Base-by-base conservation (phyloP, 345 rosid genomes). In the Corchorus olitorius region DNA sequence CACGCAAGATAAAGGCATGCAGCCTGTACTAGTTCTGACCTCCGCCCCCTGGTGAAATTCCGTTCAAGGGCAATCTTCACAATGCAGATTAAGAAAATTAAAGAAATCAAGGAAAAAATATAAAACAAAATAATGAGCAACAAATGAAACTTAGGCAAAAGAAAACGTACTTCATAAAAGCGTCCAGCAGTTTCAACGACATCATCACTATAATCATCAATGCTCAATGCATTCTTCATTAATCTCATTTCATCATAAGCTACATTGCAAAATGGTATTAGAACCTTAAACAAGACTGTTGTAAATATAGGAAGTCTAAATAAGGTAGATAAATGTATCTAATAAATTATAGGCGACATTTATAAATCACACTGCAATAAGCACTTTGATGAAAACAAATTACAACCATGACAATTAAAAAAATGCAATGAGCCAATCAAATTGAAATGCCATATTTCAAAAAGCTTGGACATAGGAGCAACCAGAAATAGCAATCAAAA, bases 1-100 rank as follows among this genome's bases (percentile, higher is more conserved):
- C 98, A 96, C 27, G 97, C 92, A 88, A 91, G 88, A 82, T 96
- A 96, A 66, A 96, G 92, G 75, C 98, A 96, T 61, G 97, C 87
- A 77, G 93, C 89, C 70, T 89, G 89, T 20, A 93, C 98, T 77
- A 86, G 94, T 53, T 96, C 97, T 34, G 91, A 82, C 80, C 92
- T 92, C 41, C 98, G 97, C 37, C 97, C 97, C 80, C 81, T 86
- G 0, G 98, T 96, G 76, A 93, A 93, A 82, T 87, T 89, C 63
- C 86, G 83, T 39, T 88, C 93, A 80, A 89, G 90, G 56, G 97
- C 98, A 77, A 91, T 76, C 98, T 93, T 78, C 80, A 82, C 56
- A 81, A 58, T 65, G 67, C 34, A 48, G 16, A 45, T 43, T 61
- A 43, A 50, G 62, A 27, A 17, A 34, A 12, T 20, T 52, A 10